Evolutionary conservation across 345 rosid genomes (phyloP).

Genomic region (Populus simonii): DNA sequence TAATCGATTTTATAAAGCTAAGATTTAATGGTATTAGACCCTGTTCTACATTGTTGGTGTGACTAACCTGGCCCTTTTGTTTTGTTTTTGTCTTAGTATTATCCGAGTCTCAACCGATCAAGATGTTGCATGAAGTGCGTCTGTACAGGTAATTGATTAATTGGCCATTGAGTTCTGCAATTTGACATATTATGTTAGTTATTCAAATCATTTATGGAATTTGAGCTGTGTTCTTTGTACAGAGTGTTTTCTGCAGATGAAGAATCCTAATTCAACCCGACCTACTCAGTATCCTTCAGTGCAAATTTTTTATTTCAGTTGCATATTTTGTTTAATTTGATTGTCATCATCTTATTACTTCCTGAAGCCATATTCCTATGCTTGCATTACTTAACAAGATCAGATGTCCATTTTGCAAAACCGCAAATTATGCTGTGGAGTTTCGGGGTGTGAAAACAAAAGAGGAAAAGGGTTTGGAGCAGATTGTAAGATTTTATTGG

Average conservation of each 20-base stretch:
- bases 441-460: slow-evolving; percentile 86
- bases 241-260: slow-evolving; percentile 99
- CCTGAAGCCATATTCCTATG: neutral
- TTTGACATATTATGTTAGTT: neutral
- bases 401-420: slow-evolving; percentile 98
- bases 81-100: slow-evolving; percentile 44
- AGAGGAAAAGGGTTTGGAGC: slow-evolving; percentile 96
- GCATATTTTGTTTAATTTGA: slow-evolving; percentile 6
- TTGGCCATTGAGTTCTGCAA: slow-evolving; percentile 1
- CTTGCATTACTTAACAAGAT: slow-evolving; percentile 52
- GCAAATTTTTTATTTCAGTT: neutral
- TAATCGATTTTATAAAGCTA: neutral
- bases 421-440: slow-evolving; percentile 92
- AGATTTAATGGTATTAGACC: neutral
- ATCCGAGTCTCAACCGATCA: slow-evolving; percentile 96
- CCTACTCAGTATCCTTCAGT: slow-evolving; percentile 98
- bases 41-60: neutral
- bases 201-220: neutral
- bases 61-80: slow-evolving; percentile 8
- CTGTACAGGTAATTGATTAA: slow-evolving; percentile 76
- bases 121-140: slow-evolving; percentile 93
- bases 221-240: slow-evolving; percentile 28
- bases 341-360: neutral
- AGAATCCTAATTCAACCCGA: slow-evolving; percentile 83
- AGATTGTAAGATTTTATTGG: slow-evolving; percentile 59